A percentile compares a stretch with the other conserved stretches of the same genome.
Conservation (phyloP, 148 eudicot genomes). For the Rhododendron mucronatum region DNA sequence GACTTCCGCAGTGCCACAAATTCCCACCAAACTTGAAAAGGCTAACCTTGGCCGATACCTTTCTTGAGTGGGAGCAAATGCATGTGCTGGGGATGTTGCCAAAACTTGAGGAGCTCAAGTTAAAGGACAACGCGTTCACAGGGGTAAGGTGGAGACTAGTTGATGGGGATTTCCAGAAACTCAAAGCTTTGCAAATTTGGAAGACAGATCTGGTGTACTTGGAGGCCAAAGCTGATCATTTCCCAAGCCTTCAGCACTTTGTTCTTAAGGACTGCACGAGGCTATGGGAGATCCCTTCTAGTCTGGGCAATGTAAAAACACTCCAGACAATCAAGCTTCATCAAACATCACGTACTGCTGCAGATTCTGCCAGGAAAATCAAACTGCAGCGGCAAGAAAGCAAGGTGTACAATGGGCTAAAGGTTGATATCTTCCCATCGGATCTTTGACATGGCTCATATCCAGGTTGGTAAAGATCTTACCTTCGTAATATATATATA, state of each 20-base stretch:
- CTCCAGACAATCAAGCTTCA: slow-evolving; percentile 1
- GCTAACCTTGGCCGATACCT: slow-evolving; percentile 19
- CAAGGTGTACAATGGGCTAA: not conserved
- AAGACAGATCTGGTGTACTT: not conserved
- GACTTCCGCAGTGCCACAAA: slow-evolving; percentile 21
- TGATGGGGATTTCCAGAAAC: slow-evolving; percentile 15
- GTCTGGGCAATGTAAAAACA: slow-evolving; percentile 4
- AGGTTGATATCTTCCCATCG: slow-evolving; percentile 7
- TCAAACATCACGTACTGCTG: not conserved
- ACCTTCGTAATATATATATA: not conserved
- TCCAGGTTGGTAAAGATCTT: slow-evolving; percentile 53
- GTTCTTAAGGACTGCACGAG: not conserved
- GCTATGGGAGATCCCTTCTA: slow-evolving; percentile 9
- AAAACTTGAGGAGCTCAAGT: slow-evolving; percentile 20
- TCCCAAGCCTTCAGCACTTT: not conserved
- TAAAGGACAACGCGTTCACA: slow-evolving; percentile 11
- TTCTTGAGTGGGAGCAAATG: slow-evolving; percentile 15
- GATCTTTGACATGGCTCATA: slow-evolving; percentile 32
- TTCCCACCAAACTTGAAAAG: slow-evolving; percentile 27
- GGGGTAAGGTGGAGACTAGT: slow-evolving; percentile 11
- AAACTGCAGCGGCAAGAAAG: not conserved
- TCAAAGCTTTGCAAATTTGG: not conserved
- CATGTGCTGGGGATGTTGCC: slow-evolving; percentile 27
- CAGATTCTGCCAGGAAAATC: slow-evolving; percentile 9
- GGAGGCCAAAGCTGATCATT: not conserved